Conservation (phyloP, 2,329 filamentous ascomycete species). For the Beauveria sp. region DNA sequence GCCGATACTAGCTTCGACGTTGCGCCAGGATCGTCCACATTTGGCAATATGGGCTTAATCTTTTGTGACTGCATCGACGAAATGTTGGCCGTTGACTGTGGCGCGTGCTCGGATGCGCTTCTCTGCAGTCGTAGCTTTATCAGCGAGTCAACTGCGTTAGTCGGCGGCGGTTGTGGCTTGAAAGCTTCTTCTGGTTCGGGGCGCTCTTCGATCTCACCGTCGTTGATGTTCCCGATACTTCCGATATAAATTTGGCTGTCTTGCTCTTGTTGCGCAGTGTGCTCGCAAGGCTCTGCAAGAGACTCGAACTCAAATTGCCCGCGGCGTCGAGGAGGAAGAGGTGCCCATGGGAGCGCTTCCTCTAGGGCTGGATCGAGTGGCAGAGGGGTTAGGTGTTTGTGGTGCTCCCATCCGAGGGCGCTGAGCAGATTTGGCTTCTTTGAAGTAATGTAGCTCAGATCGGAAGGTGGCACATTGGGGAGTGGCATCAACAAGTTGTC, state of each 20-base stretch:
- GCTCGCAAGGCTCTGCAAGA: neutral
- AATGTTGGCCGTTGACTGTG: neutral
- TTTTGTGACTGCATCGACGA: neutral
- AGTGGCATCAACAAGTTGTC: neutral
- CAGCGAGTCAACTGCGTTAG: neutral
- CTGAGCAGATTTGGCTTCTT: too few species aligned
- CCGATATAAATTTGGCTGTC: neutral
- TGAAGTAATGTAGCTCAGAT: neutral
- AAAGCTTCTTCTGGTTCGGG: neutral
- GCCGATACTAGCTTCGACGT: conserved; percentile 22
- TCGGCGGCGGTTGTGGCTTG: neutral
- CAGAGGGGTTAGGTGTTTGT: neutral
- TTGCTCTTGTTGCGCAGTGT: too few species aligned
- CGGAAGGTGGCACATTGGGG: neutral
- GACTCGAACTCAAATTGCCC: neutral
- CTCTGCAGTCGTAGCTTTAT: neutral
- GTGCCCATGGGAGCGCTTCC: neutral
- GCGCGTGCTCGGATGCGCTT: neutral
- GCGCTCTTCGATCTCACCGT: neutral
- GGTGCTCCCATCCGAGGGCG: neutral
- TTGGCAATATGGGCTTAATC: conserved; percentile 10
- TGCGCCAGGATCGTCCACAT: conserved; percentile 15
- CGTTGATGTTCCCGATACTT: neutral
- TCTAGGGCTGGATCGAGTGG: neutral
- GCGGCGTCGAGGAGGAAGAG: neutral